Base-by-base conservation (phyloP, 2,329 filamentous ascomycete species). In the Penicillium sp. region DNA sequence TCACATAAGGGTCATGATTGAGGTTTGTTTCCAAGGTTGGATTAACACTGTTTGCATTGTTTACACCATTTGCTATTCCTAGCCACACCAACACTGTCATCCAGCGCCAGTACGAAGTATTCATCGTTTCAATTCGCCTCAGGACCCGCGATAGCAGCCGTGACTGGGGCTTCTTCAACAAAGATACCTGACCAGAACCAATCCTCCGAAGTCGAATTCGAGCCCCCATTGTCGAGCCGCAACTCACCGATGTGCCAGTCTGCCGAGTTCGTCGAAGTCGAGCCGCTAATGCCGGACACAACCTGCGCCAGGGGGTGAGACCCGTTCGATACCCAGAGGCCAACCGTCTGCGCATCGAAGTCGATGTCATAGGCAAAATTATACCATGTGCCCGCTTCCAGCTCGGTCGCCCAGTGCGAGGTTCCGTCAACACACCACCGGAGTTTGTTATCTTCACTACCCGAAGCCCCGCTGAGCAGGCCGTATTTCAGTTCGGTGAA, bases 401-500 rank as follows among this genome's bases (percentile, higher is more conserved):
- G 85, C 57, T 82, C 77, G 1, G 79, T 78, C 63, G 81, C 82
- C 86, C 87, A 90, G 62, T 88, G 75, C 46, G 79, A 81, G 61
- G 79, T 74, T 14, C 84, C 81, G 55, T 79, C 78, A 9, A 85
- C 83, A 71, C 84, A 82, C 85, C 87, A 90, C 62, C 84, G 82
- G 58, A 90, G 77, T 60, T 81, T 79, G 29, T 77, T 76, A 55
- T 80, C 77, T 36, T 79, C 73, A 55, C 82, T 76, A 50, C 78
- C 81, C 4, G 70, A 66, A 51, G 77, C 74, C 36, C 79, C 78
- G 57, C 56, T 60, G 3, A 50, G 13, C 1, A 50, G 22, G n/a
- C 87, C 88, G 53, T 83, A 83, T 77, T 90, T 89, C 69, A 90
- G 74, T 76, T 90, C 88, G 11, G 87, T 89, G 72, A 90, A 90